A percentile compares a stretch with the other conserved stretches of the same genome.
These are phyloP conservation scores for Leucoagaricus sp. DNA, from an alignment of 1,284 basidiomycete genomes.

Conservation along the genomic window DNA sequence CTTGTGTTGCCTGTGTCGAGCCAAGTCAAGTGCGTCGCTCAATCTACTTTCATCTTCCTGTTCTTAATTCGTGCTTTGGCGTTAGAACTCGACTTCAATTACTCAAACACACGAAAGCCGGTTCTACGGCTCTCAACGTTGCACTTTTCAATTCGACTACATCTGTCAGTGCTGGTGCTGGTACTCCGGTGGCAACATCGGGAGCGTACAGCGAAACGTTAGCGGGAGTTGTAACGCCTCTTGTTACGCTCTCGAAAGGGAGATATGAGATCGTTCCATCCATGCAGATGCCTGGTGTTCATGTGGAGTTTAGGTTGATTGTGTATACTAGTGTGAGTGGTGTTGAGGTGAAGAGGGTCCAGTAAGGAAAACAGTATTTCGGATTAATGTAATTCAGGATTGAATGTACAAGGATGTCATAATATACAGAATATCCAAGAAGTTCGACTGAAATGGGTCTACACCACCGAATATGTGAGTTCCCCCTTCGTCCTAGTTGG, in stretches of 20 bases:
- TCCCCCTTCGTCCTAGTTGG: too few relatives aligned
- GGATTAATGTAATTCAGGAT: too few relatives aligned
- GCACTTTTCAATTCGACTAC: constrained; percentile 49
- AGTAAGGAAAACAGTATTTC: not conserved
- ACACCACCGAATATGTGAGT: too few relatives aligned
- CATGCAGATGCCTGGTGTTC: constrained; percentile 64
- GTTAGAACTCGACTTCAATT: constrained; percentile 69
- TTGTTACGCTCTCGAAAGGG: constrained; percentile 53
- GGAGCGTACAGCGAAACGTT: constrained; percentile 77
- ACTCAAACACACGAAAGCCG: constrained; percentile 37
- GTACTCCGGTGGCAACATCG: constrained; percentile 54
- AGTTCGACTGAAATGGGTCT: too few relatives aligned
- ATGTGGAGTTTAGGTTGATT: constrained; percentile 60
- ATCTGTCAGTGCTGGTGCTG: constrained; percentile 11
- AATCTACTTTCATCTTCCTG: not conserved
- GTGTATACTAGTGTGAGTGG: constrained; percentile 50
- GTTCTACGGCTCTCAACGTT: constrained; percentile 54
- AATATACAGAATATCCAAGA: too few relatives aligned
- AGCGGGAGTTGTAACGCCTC: constrained; percentile 68
- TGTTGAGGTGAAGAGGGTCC: constrained; percentile 16
- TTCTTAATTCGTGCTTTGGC: not conserved
- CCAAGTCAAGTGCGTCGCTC: constrained; percentile 57
- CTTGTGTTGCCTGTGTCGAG: constrained; percentile 55
- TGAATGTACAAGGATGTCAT: too few relatives aligned
- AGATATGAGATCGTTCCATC: constrained; percentile 76